These are phyloP conservation scores for Alisma plantagoaquatica DNA, from an alignment of 106 monocot genomes.

Conservation along the genomic window DNA sequence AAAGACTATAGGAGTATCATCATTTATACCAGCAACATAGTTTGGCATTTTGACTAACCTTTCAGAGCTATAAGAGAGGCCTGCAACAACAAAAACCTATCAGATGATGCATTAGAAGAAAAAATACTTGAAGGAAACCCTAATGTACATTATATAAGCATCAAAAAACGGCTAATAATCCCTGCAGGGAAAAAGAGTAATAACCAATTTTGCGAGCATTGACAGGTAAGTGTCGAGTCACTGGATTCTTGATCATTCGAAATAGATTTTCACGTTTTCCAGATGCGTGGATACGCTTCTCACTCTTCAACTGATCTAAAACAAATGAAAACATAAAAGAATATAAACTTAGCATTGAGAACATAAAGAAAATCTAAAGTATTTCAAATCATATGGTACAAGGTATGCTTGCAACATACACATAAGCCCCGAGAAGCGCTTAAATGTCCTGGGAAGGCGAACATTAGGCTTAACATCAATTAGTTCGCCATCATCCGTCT, in stretches of 20 bases:
- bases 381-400: background rate
- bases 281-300: constrained; percentile 53
- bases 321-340: no score
- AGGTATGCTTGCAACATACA: constrained; percentile 39
- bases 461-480: constrained; percentile 95
- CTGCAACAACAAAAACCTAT: constrained; percentile 36
- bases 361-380: no score
- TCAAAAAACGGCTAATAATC: no score
- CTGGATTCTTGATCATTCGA: constrained; percentile 88
- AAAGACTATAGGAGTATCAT: constrained; percentile 70
- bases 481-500: constrained; percentile 72
- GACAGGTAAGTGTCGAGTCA: constrained; percentile 72
- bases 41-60: constrained; percentile 58
- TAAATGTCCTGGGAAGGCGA: constrained; percentile 85
- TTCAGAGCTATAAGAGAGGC: constrained; percentile 77
- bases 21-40: constrained; percentile 61
- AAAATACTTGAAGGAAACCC: background rate
- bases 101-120: constrained; percentile 3
- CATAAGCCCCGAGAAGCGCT: constrained; percentile 91
- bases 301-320: constrained; percentile 23
- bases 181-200: no score
- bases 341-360: no score
- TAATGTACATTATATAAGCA: background rate
- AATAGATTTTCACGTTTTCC: constrained; percentile 94
- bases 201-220: constrained; percentile 80